These are phyloP conservation scores for Claviceps lovelessii DNA, from an alignment of 2,329 filamentous ascomycete genomes.

Conservation along the genomic window DNA sequence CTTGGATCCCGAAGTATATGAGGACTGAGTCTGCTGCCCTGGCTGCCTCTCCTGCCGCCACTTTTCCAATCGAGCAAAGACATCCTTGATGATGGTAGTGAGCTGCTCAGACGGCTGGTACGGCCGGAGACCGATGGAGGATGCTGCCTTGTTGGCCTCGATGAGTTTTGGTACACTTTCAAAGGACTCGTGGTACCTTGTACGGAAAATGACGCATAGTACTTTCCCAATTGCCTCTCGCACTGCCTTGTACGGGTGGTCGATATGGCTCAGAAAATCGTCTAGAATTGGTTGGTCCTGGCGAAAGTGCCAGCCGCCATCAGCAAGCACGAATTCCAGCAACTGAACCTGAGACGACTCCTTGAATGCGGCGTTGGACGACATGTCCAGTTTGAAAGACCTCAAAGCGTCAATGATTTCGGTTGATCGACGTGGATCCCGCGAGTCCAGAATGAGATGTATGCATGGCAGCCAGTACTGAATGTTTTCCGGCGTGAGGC, in stretches of 20 bases:
- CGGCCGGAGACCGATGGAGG: conserved; percentile 70
- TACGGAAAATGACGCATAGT: conserved; percentile 76
- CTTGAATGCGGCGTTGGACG: conserved; percentile 94
- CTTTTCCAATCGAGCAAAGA: conserved; percentile 67
- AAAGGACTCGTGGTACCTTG: conserved; percentile 88
- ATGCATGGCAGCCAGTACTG: conserved; percentile 92
- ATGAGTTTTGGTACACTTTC: conserved; percentile 63
- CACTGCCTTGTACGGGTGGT: conserved; percentile 96
- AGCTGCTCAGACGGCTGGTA: conserved; percentile 71
- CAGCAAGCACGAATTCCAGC: conserved; percentile 73
- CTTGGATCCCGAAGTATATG: conserved; percentile 92
- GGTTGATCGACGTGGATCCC: conserved; percentile 76
- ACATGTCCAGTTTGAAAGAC: conserved; percentile 81
- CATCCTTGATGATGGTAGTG: conserved; percentile 50
- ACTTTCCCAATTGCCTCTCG: conserved; percentile 88
- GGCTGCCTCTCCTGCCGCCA: conserved; percentile 77
- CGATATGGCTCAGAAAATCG: conserved; percentile 79
- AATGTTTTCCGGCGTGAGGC: conserved; percentile 84
- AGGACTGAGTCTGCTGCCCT: conserved; percentile 82
- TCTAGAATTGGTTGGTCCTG: conserved; percentile 75
- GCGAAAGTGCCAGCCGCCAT: conserved; percentile 93
- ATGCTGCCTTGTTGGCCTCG: conserved; percentile 61
- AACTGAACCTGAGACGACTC: conserved; percentile 93
- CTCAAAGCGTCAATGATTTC: conserved; percentile 73
- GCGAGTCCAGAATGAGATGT: conserved; percentile 73